Base-by-base conservation (phyloP, 441 rosid species). In the Aleurites moluccanus region DNA sequence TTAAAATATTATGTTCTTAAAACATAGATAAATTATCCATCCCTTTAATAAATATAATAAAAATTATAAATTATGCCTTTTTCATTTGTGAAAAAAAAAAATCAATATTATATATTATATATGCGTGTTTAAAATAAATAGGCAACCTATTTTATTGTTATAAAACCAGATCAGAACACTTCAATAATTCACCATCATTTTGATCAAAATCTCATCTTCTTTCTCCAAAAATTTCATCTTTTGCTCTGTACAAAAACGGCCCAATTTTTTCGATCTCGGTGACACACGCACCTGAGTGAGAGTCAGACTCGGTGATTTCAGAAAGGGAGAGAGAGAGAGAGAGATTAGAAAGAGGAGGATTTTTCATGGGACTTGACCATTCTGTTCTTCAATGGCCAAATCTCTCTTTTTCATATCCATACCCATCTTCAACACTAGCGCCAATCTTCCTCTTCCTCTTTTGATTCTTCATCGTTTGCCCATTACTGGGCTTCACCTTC, bases 401-500 rank as follows among this genome's bases (percentile, higher is more conserved):
- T 18, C 61, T 45, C 60, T 64, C 68, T 5, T 23, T 52, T 11
- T 65, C 77, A 14, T 45, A n/a, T n/a, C 64, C 9, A 1, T 18
- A 9, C 76, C 61, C 16, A 64, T 40, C 42, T 23, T 28, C 40
- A 38, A 30, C n/a, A 35, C 7, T 40, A 47, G 2, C 49, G 8
- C 6, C 56, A 28, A 21, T 40, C 72, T 73, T 62, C 73, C n/a
- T n/a, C n/a, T n/a, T n/a, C n/a, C 81, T 70, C 79, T 88, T 23
- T 61, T 86, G 75, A 86, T 74, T 72, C 87, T 84, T 47, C 82
- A 67, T 68, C 86, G 83, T 47, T 84, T 87, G 53, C 93, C 97
- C 49, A 84, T 91, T 73, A 86, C 91, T 11, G 88, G 84, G 42
- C 81, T 91, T 53, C 88, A 87, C 61, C 93, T 88, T 49, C 95